Evolutionary conservation across 2,329 filamentous ascomycete genomes (phyloP).

Genomic region (Colletotrichum melonis): DNA sequence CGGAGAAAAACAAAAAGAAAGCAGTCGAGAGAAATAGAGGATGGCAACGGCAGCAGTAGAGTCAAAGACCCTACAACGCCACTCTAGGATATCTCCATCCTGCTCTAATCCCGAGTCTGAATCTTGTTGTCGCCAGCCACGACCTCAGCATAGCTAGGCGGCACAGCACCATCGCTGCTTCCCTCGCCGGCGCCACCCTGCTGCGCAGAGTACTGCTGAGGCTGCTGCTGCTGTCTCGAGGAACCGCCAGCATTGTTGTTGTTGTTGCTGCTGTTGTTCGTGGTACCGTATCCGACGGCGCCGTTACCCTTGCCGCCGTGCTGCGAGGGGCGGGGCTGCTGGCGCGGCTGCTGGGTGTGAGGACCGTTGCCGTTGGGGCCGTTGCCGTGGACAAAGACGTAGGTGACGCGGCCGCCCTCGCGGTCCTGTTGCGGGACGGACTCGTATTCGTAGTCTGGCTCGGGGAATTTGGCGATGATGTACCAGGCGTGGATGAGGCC

Average conservation of each 20-base stretch:
- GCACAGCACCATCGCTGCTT: constrained; percentile 62
- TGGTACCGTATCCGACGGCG: constrained; percentile 60
- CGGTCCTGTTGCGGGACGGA: constrained; percentile 64
- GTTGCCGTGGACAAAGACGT: constrained; percentile 77
- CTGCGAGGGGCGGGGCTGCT: constrained; percentile 45
- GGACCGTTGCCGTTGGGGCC: constrained; percentile 40
- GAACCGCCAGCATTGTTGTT: constrained; percentile 39
- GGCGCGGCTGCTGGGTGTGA: constrained; percentile 44
- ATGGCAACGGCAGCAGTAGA: neutral
- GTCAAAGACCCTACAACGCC: neutral
- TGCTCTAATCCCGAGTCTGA: constrained; percentile 71
- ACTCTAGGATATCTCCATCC: neutral
- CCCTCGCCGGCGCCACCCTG: constrained; percentile 51
- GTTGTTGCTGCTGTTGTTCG: constrained; percentile 39
- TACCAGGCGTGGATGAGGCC: constrained; percentile 97
- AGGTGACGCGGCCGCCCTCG: constrained; percentile 73
- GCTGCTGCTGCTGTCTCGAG: constrained; percentile 34
- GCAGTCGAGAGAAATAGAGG: too few relatives aligned
- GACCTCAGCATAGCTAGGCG: constrained; percentile 91
- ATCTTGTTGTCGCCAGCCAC: constrained; percentile 89
- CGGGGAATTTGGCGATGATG: constrained; percentile 92
- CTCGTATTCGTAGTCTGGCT: constrained; percentile 78
- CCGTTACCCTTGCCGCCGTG: constrained; percentile 40
- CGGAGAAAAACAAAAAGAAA: neutral
- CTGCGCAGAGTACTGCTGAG: constrained; percentile 36